Percentiles rank a stretch among this genome's conserved stretches.
These are phyloP conservation scores for Trichoderma oligosporum DNA, from an alignment of 2,329 filamentous ascomycete species.

Conservation along the genomic window DNA sequence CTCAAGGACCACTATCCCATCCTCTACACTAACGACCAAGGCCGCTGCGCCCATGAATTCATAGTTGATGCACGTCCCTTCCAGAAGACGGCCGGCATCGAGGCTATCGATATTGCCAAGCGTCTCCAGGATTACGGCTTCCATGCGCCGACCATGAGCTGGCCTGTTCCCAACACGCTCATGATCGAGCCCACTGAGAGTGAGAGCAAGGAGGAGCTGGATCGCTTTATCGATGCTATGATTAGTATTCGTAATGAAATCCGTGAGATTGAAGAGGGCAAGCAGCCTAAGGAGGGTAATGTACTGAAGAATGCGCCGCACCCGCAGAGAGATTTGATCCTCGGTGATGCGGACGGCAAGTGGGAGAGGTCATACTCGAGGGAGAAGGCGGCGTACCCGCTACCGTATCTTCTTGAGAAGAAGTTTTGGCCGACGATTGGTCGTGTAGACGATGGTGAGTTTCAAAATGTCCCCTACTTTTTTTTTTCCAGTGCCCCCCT, in stretches of 20 bases:
- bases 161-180: constrained; percentile 89
- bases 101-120: constrained; percentile 94
- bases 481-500: not conserved
- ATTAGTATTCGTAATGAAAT: constrained; percentile 87
- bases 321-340: constrained; percentile 73
- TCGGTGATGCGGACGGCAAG: constrained; percentile 48
- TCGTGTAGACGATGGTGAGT: constrained; percentile 80
- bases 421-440: constrained; percentile 95
- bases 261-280: constrained; percentile 73
- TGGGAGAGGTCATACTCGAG: constrained; percentile 82
- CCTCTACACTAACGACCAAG: constrained; percentile 86
- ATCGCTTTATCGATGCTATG: constrained; percentile 87
- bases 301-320: constrained; percentile 89
- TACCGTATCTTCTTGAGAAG: constrained; percentile 82
- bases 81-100: constrained; percentile 75
- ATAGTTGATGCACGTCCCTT: constrained; percentile 87
- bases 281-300: constrained; percentile 70
- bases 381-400: constrained; percentile 81
- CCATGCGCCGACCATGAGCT: constrained; percentile 95
- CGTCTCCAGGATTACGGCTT: constrained; percentile 96
- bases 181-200: constrained; percentile 98
- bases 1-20: constrained; percentile 84
- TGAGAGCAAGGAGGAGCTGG: constrained; percentile 86
- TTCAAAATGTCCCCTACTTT: not conserved
- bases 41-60: constrained; percentile 93